These are phyloP conservation scores for Trametes cinnabarina DNA, from an alignment of 768 basidiomycete genomes.

Conservation along the genomic window DNA sequence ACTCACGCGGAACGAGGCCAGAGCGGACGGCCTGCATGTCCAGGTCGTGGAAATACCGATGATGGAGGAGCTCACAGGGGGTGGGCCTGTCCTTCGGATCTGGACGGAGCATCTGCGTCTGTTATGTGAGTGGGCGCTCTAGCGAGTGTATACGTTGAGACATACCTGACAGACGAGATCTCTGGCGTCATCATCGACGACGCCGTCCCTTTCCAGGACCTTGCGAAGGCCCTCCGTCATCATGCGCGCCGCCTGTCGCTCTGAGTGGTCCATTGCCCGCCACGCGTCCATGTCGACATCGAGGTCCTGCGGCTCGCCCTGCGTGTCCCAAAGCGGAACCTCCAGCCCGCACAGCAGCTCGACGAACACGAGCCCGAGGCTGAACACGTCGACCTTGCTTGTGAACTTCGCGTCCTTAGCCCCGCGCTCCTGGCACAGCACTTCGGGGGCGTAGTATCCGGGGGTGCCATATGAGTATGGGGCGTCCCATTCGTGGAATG, in stretches of 20 bases:
- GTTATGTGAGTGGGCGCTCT: neutral
- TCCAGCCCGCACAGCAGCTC: slow-evolving; percentile 32
- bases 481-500: neutral
- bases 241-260: slow-evolving; percentile 5
- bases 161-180: slow-evolving; percentile 2
- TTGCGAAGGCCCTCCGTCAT: neutral
- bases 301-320: neutral
- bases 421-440: slow-evolving; percentile 36
- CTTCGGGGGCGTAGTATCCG: slow-evolving; percentile 46
- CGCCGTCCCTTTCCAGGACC: neutral
- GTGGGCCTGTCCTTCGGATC: neutral
- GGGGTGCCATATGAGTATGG: slow-evolving; percentile 35
- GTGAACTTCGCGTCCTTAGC: slow-evolving; percentile 28
- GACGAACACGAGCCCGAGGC: slow-evolving; percentile 45
- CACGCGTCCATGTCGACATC: neutral
- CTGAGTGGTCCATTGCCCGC: neutral
- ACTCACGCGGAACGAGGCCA: neutral
- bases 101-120: neutral
- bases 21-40: neutral
- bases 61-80: neutral
- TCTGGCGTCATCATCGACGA: neutral
- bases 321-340: slow-evolving; percentile 9
- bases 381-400: slow-evolving; percentile 43
- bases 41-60: slow-evolving; percentile 1
- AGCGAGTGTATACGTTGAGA: neutral